Evolutionary conservation across 2,329 filamentous ascomycete species (phyloP), one percentile per base, ranked within the genome.

Genomic region (Ophiocordyceps australis): DNA sequence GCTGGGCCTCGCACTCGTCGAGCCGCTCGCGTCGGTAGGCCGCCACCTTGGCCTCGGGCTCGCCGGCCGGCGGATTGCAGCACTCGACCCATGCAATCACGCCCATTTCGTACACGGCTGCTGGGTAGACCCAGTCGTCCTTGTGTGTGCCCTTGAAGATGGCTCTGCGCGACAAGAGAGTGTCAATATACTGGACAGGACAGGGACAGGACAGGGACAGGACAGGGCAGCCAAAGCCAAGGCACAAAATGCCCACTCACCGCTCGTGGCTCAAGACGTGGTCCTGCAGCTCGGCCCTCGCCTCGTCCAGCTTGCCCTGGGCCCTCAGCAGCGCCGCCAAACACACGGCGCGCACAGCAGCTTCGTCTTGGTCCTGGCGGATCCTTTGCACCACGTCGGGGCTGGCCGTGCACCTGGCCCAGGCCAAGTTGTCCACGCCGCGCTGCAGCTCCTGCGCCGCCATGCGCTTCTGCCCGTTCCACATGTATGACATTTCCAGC

Each of bases 401-500:
- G 5, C 46, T 34, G 5, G 52, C 55, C 1, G 66, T 68, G 24
- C 68, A 73, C 52, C 82, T 48, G 14, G 56, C 52, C 66, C 67
- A 92, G 0, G 58, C 55, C 9, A 93, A 51, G n/a, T 64, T 62
- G 1, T 45, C 50, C 20, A 81, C 45, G 0, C 72, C 79, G 22
- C 58, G 52, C 24, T 75, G 56, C 10, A 93, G 55, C 31, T 86
- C 66, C 0, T 54, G 52, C 1, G 52, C 39, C 3, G 65, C 57
- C 80, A 93, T 91, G 28, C 82, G 71, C 49, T 80, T 86, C 38
- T 70, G 72, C 1, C 85, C 86, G 41, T 81, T 85, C 85, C 85
- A 95, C 39, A 95, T 71, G 46, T 86, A 92, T 9, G 78, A 74
- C 77, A 95, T 92, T 54, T 95, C 89, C 40, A 83, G 69, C 1